Conservation (phyloP, 768 basidiomycete species). For the Lentinula aciculospora region DNA sequence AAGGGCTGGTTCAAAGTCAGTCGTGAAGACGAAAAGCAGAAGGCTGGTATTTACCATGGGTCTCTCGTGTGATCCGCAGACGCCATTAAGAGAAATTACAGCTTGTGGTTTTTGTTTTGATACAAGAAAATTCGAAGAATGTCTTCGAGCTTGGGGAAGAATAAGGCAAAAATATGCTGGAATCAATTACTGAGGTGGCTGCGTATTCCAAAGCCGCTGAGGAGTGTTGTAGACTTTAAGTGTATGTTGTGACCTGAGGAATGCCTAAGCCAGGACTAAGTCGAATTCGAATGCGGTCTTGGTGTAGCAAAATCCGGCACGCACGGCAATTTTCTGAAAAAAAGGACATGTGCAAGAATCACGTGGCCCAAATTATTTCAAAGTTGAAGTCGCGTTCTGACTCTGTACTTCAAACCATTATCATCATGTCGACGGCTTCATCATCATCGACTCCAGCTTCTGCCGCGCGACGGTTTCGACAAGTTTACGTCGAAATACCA, state of each 20-base stretch:
- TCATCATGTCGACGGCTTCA: slow-evolving; percentile 28
- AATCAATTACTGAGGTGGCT: background rate
- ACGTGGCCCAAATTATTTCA: background rate
- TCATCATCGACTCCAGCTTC: slow-evolving; percentile 16
- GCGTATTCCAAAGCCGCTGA: no score
- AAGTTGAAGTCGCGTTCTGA: background rate
- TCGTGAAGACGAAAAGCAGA: background rate
- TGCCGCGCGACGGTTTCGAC: slow-evolving; percentile 27
- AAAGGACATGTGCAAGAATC: background rate
- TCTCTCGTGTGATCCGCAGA: slow-evolving; percentile 92
- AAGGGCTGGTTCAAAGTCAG: slow-evolving; percentile 56
- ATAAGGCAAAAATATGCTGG: background rate
- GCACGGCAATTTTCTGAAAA: background rate
- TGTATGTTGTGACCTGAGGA: no score
- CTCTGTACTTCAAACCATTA: slow-evolving; percentile 18
- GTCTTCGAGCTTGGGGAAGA: background rate
- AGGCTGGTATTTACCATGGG: slow-evolving; percentile 68
- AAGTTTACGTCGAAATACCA: slow-evolving; percentile 59
- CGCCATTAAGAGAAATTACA: slow-evolving; percentile 45
- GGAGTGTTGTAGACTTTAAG: background rate
- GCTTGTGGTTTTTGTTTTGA: background rate
- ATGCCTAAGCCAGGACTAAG: no score
- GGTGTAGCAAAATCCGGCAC: background rate
- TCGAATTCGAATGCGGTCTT: no score
- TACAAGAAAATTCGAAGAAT: background rate